These are phyloP conservation scores for Dendrobium officinale DNA, from an alignment of 106 monocot species.

Conservation along the genomic window DNA sequence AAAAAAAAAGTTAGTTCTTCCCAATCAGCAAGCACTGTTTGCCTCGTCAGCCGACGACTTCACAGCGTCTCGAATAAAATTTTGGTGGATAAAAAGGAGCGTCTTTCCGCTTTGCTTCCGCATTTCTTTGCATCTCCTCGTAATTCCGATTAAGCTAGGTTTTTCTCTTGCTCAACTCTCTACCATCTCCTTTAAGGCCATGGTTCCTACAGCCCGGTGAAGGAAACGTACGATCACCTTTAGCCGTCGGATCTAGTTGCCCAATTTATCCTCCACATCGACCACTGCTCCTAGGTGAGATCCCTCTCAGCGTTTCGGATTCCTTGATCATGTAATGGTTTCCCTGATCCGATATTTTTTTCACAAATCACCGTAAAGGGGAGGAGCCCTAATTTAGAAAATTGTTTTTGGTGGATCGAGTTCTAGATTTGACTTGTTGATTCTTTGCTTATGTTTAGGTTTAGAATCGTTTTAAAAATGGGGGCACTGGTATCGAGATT, in stretches of 20 bases:
- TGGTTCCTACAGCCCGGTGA: not conserved
- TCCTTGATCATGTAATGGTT: not conserved
- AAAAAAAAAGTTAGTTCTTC: too few relatives aligned
- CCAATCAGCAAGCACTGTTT: too few relatives aligned
- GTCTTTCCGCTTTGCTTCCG: not conserved
- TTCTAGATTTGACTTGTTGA: not conserved
- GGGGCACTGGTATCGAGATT: slow-evolving; percentile 52
- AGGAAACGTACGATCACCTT: not conserved
- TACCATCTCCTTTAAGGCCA: not conserved
- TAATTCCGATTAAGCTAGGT: not conserved
- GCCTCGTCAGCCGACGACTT: not conserved
- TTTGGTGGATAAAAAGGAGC: not conserved
- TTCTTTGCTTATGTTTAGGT: not conserved
- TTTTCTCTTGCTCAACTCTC: not conserved
- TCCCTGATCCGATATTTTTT: not conserved
- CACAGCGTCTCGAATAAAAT: not conserved
- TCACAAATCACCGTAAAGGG: not conserved
- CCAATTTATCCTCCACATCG: not conserved
- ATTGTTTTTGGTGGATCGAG: not conserved
- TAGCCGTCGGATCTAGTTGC: not conserved
- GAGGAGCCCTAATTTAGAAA: not conserved
- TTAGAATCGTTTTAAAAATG: slow-evolving; percentile 20
- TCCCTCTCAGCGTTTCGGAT: not conserved
- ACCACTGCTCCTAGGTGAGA: not conserved
- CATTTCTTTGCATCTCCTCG: not conserved